Conservation (phyloP, 306 rosid species). For the Ormosia semicastrata region DNA sequence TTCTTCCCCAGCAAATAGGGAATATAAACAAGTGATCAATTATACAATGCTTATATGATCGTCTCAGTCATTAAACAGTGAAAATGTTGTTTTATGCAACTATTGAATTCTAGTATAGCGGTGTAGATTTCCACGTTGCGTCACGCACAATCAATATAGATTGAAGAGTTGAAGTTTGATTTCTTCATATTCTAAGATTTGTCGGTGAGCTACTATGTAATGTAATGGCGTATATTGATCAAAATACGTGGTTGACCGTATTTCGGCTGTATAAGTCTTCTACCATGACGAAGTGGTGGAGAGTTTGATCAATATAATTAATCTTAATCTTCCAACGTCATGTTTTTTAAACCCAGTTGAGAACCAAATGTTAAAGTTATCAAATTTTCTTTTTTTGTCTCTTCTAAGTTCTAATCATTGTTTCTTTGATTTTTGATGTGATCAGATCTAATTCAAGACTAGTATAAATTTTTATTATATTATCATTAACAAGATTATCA, state of each 20-base stretch:
- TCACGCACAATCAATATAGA: neutral
- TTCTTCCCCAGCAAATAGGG: no score
- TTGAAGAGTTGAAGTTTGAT: neutral
- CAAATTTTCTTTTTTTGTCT: neutral
- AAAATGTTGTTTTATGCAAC: neutral
- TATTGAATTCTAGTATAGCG: neutral
- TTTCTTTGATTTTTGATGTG: neutral
- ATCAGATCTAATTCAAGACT: neutral
- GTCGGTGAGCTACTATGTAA: neutral
- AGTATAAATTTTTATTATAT: no score
- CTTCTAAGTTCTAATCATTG: neutral
- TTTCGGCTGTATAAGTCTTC: slow-evolving; percentile 3
- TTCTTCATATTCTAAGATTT: neutral
- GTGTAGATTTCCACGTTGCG: neutral
- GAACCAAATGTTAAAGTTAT: neutral
- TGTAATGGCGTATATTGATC: neutral
- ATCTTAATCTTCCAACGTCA: neutral
- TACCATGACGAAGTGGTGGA: neutral
- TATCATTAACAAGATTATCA: no score
- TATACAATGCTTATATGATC: no score
- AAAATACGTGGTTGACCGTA: slow-evolving; percentile 4
- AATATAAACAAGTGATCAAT: no score
- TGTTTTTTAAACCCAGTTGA: neutral
- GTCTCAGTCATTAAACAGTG: no score
- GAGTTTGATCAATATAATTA: neutral